Percentiles rank a stretch among this genome's conserved stretches.
Evolutionary conservation across 352 stramenopile species (phyloP).

Genomic region (Lagenidium sp.): DNA sequence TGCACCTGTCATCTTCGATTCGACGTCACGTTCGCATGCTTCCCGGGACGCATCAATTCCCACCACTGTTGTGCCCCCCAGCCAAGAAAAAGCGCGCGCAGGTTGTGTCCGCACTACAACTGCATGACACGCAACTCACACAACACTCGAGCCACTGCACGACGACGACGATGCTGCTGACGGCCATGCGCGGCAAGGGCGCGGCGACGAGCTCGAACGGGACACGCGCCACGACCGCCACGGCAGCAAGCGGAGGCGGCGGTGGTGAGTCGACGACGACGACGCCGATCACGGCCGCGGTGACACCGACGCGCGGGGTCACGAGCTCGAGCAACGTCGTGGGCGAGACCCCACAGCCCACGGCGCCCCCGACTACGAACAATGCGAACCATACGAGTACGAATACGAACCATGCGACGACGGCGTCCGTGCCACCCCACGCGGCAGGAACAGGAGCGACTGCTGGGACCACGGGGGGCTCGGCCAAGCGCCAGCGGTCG

Average conservation of each 20-base stretch:
- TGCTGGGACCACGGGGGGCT: too few relatives aligned
- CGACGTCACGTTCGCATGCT: too few relatives aligned
- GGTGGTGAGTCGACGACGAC: neutral
- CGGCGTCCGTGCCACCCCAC: too few relatives aligned
- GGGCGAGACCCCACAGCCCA: conserved; percentile 12
- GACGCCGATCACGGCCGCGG: neutral
- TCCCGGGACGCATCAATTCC: too few relatives aligned
- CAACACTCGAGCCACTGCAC: too few relatives aligned
- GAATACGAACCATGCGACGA: too few relatives aligned
- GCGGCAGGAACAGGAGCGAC: neutral
- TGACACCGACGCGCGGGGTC: neutral
- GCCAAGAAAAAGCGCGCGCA: too few relatives aligned
- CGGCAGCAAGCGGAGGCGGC: conserved; percentile 2
- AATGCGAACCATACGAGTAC: too few relatives aligned
- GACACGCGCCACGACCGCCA: neutral
- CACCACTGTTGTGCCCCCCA: too few relatives aligned
- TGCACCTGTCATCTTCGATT: too few relatives aligned
- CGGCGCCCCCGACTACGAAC: neutral
- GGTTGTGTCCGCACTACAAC: too few relatives aligned
- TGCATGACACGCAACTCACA: too few relatives aligned
- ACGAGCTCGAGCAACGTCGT: conserved; percentile 11
- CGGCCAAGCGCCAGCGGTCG: conserved; percentile 71
- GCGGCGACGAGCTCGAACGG: neutral
- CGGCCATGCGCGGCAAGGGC: conserved; percentile 13
- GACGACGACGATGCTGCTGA: conserved; percentile 1